phyloP scores from a whole-genome alignment of 78 protist genomes.

The Ministeria vibrans region DNA sequence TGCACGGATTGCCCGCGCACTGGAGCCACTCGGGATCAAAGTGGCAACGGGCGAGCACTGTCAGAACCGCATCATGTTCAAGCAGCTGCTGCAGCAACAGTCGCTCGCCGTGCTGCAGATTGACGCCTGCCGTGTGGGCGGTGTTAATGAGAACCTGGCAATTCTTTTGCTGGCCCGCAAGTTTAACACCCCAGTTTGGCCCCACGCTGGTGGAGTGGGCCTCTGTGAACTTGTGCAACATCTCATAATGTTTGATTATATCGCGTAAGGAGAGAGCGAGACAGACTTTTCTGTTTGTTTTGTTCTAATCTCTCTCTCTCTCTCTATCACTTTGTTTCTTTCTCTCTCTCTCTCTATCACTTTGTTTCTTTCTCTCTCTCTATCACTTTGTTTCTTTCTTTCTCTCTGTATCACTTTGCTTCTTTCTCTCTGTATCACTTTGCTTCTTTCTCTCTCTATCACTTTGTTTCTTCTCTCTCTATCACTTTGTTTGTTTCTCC shows the following conservation, averaged over 20 bases:
- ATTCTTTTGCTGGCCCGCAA: conserved; percentile 33
- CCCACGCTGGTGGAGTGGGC: conserved; percentile 60
- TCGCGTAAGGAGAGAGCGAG: too few relatives aligned
- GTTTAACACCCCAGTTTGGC: conserved; percentile 36
- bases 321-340: conserved; percentile 18
- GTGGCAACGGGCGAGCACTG: conserved; percentile 48
- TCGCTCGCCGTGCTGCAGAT: conserved; percentile 25
- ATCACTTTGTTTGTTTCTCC: too few relatives aligned
- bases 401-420: not conserved
- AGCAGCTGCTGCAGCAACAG: conserved; percentile 35
- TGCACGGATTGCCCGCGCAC: conserved; percentile 18
- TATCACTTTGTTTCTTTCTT: not conserved
- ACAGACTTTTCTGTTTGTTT: too few relatives aligned
- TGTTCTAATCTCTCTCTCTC: conserved; percentile 16
- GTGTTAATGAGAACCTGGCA: conserved; percentile 28
- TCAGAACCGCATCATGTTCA: conserved; percentile 33
- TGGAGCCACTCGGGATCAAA: not conserved
- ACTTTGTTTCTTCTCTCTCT: too few relatives aligned
- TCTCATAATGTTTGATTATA: too few relatives aligned
- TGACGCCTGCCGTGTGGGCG: conserved; percentile 46
- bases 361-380: conserved; percentile 4
- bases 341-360: conserved; percentile 23
- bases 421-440: not conserved
- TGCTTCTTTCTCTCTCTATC: too few relatives aligned
- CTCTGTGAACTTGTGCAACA: conserved; percentile 47